These are phyloP conservation scores for Nitzschia putrida DNA, from an alignment of 108 stramenopile genomes.

Conservation along the genomic window DNA sequence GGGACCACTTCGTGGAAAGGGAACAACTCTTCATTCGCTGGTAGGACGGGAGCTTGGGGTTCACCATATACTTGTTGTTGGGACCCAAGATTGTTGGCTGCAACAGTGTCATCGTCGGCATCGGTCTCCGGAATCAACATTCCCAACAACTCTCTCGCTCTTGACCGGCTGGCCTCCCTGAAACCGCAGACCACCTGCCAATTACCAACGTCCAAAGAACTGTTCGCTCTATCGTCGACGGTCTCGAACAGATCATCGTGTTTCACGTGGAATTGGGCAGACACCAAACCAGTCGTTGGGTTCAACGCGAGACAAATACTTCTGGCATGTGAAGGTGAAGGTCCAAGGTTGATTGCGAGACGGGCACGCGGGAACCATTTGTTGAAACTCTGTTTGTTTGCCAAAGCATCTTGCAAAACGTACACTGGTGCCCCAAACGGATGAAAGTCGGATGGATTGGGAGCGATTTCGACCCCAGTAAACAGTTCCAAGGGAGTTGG, in stretches of 20 bases:
- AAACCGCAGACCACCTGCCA: slow-evolving; percentile 10
- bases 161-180: too few species aligned
- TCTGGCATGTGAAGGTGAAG: slow-evolving; percentile 29
- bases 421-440: slow-evolving; percentile 39
- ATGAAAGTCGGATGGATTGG: slow-evolving; percentile 9
- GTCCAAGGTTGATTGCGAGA: slow-evolving; percentile 38
- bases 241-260: too few species aligned
- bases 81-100: background rate
- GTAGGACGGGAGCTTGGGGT: too few species aligned
- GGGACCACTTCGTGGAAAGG: too few species aligned
- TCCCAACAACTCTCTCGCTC: too few species aligned
- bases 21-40: too few species aligned
- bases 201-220: background rate
- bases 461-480: slow-evolving; percentile 9
- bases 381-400: background rate
- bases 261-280: slow-evolving; percentile 42
- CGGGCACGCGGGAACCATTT: slow-evolving; percentile 37
- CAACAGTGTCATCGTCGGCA: background rate
- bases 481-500: slow-evolving; percentile 23
- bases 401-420: slow-evolving; percentile 2
- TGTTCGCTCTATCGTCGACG: background rate
- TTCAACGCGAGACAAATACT: slow-evolving; percentile 34
- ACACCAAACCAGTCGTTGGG: slow-evolving; percentile 30
- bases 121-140: too few species aligned
- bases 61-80: background rate